Percentiles rank a stretch among this genome's conserved stretches.
phyloP scores from a whole-genome alignment of 2,329 filamentous ascomycete genomes.

The Monosporascus cannonballus region DNA sequence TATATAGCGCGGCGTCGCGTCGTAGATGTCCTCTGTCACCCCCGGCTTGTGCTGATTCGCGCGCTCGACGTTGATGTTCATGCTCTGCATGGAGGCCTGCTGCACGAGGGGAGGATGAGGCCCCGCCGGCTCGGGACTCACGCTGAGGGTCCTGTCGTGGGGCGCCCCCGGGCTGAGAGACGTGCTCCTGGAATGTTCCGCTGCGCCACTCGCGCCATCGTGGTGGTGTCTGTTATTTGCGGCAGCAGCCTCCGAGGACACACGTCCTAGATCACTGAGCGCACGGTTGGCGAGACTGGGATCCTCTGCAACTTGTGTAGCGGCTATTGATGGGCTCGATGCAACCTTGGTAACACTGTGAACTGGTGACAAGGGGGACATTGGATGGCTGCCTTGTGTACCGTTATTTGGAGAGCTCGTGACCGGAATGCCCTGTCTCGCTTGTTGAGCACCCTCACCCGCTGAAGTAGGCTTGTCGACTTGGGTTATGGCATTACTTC shows the following conservation, averaged over 20 bases:
- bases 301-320: background rate
- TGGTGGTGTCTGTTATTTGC: background rate
- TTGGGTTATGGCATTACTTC: background rate
- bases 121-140: slow-evolving; percentile 19
- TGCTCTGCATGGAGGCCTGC: slow-evolving; percentile 18
- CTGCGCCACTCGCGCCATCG: background rate
- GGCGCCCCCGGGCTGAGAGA: slow-evolving; percentile 17
- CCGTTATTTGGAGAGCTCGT: slow-evolving; percentile 7
- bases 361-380: slow-evolving; percentile 4
- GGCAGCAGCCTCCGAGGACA: slow-evolving; percentile 1
- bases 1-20: slow-evolving; percentile 20
- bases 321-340: background rate
- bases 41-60: slow-evolving; percentile 15
- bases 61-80: slow-evolving; percentile 21
- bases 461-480: background rate
- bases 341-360: slow-evolving; percentile 1
- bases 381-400: slow-evolving; percentile 8
- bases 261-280: slow-evolving; percentile 3
- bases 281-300: background rate
- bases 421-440: too few relatives aligned
- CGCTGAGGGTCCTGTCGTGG: slow-evolving; percentile 13
- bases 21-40: slow-evolving; percentile 22
- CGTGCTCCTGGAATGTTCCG: slow-evolving; percentile 4
- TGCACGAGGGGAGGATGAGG: slow-evolving; percentile 9
- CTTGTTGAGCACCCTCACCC: background rate